These are phyloP conservation scores for Blakeslea trispora DNA, from an alignment of 371 early-diverging fungal species.

Conservation along the genomic window DNA sequence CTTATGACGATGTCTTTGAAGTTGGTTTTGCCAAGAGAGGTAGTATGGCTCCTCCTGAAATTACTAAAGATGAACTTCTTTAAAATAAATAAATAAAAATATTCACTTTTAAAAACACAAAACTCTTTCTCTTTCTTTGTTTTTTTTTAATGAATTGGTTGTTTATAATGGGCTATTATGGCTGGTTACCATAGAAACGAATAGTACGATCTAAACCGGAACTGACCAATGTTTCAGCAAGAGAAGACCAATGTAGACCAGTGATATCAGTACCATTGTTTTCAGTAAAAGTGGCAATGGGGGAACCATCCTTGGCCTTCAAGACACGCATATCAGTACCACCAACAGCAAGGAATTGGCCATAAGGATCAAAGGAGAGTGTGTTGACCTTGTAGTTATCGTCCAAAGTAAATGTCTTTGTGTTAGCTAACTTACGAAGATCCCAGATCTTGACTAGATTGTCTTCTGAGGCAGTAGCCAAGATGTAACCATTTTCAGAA, in stretches of 20 bases:
- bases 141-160: too few relatives aligned
- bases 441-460: constrained; percentile 87
- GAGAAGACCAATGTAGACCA: constrained; percentile 64
- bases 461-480: constrained; percentile 76
- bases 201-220: constrained; percentile 68
- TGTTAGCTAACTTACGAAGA: constrained; percentile 80
- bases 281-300: constrained; percentile 59
- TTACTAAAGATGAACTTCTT: constrained; percentile 1
- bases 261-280: constrained; percentile 57
- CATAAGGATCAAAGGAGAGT: constrained; percentile 80
- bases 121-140: constrained; percentile 2
- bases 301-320: constrained; percentile 81
- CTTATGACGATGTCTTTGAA: constrained; percentile 29
- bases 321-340: constrained; percentile 66
- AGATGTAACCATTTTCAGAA: constrained; percentile 89
- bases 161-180: too few relatives aligned
- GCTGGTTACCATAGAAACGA: constrained; percentile 51
- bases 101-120: not conserved
- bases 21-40: constrained; percentile 29
- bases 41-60: constrained; percentile 30
- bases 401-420: constrained; percentile 68
- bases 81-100: not conserved
- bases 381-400: constrained; percentile 60
- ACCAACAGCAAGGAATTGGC: constrained; percentile 82
- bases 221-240: constrained; percentile 57